phyloP scores from a whole-genome alignment of 345 rosid genomes.

The Melaleuca alternifolia region DNA sequence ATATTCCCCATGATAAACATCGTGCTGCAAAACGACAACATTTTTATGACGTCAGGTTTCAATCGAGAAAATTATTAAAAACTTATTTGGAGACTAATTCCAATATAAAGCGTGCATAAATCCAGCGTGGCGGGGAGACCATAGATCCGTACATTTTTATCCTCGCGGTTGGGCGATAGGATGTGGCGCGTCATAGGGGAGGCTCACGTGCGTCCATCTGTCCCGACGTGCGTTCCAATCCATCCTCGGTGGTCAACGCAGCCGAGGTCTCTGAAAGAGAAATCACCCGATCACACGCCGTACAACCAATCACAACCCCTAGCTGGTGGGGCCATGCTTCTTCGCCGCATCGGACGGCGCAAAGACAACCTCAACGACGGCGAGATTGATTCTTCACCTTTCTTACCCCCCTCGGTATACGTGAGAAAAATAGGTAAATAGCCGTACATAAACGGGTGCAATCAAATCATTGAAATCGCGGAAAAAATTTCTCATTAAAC shows the following conservation, averaged over 20 bases:
- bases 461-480: too few species aligned
- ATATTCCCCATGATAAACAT: rapidly evolving
- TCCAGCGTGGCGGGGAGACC: too few species aligned
- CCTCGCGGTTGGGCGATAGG: neutral
- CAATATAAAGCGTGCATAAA: neutral
- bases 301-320: neutral
- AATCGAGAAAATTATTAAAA: neutral
- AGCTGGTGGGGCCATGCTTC: neutral
- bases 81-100: neutral
- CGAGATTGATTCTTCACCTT: neutral
- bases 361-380: neutral
- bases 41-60: neutral
- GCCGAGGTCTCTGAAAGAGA: neutral
- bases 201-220: neutral
- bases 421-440: neutral
- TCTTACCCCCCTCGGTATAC: neutral
- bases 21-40: neutral
- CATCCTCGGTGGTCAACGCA: neutral
- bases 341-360: neutral
- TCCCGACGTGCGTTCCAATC: neutral
- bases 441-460: too few species aligned
- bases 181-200: neutral
- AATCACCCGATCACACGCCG: neutral
- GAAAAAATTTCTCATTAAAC: too few species aligned
- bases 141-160: too few species aligned